These are phyloP conservation scores for Persicaria maculosa DNA, from an alignment of 148 eudicot genomes.

Conservation along the genomic window DNA sequence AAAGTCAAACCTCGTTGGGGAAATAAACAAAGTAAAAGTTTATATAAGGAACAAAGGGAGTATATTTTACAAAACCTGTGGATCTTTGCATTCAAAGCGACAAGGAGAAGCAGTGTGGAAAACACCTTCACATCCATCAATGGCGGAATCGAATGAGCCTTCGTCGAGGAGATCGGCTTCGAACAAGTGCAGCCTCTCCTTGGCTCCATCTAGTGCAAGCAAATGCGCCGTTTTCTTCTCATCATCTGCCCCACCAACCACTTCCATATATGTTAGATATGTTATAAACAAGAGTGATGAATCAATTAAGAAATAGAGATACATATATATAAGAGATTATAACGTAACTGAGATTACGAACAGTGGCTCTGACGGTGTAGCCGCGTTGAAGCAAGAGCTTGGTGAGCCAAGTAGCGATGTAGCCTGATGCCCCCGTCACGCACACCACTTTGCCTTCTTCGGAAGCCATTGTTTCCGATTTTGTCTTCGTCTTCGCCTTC, in stretches of 20 bases:
- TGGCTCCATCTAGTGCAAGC: conserved; percentile 19
- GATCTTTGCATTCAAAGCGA: too few species aligned
- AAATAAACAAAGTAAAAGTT: too few species aligned
- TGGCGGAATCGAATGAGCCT: conserved; percentile 23
- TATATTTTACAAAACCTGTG: too few species aligned
- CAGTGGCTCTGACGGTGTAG: conserved; percentile 17
- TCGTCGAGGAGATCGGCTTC: conserved; percentile 21
- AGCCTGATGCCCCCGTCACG: conserved; percentile 37
- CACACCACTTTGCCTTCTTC: conserved; percentile 25
- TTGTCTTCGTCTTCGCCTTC: too few species aligned
- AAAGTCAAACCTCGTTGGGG: too few species aligned
- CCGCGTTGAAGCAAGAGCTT: conserved; percentile 30
- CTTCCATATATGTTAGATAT: too few species aligned
- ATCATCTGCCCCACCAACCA: neutral
- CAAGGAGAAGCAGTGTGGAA: conserved; percentile 28
- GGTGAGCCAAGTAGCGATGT: conserved; percentile 32
- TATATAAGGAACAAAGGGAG: too few species aligned
- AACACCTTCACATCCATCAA: conserved; percentile 28
- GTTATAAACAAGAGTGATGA: too few species aligned
- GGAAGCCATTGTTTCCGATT: too few species aligned
- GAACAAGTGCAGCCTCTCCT: conserved; percentile 23
- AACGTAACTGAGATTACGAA: too few species aligned
- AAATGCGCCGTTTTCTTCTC: conserved; percentile 17
- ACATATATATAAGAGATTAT: too few species aligned
- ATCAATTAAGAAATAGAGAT: too few species aligned